These are phyloP conservation scores for Neurospora sp. DNA, from an alignment of 495 filamentous ascomycete species.

Conservation along the genomic window DNA sequence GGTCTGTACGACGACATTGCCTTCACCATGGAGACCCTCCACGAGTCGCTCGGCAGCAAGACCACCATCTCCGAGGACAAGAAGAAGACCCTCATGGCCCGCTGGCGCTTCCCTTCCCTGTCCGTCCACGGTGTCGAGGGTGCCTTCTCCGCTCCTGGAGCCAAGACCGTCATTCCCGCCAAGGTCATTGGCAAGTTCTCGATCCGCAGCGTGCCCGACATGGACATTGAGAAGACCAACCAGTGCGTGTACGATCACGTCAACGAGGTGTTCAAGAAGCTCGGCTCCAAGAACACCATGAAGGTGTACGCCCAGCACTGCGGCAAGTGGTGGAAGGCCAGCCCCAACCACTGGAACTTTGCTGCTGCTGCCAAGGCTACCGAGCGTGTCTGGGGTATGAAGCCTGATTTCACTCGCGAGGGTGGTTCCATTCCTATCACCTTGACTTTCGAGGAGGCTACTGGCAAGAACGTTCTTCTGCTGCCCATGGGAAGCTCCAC, in stretches of 20 bases:
- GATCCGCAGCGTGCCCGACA: constrained; percentile 93
- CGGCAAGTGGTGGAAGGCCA: constrained; percentile 97
- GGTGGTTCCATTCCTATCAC: constrained; percentile 96
- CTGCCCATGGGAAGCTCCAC: constrained; percentile 95
- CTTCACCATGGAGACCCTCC: constrained; percentile 90
- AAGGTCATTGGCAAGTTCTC: constrained; percentile 98
- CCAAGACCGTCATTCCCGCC: constrained; percentile 97
- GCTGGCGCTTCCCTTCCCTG: constrained; percentile 88
- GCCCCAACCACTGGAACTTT: constrained; percentile 98
- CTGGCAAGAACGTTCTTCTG: constrained; percentile 95
- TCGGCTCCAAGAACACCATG: constrained; percentile 82
- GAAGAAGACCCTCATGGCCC: constrained; percentile 83
- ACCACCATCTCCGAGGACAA: constrained; percentile 79
- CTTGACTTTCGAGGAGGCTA: constrained; percentile 93
- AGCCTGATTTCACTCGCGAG: constrained; percentile 93
- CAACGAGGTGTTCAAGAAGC: constrained; percentile 66
- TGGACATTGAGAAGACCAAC: constrained; percentile 86
- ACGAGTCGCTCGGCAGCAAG: constrained; percentile 79
- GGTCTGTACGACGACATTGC: constrained; percentile 73
- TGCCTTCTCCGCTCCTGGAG: constrained; percentile 84
- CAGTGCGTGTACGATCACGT: constrained; percentile 71
- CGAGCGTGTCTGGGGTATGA: constrained; percentile 79
- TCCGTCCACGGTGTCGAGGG: constrained; percentile 96
- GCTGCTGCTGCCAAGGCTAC: constrained; percentile 84
- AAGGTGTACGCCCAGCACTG: constrained; percentile 73